phyloP scores from a whole-genome alignment of 2,329 filamentous ascomycete species.

The Penicillium sumatraense region DNA sequence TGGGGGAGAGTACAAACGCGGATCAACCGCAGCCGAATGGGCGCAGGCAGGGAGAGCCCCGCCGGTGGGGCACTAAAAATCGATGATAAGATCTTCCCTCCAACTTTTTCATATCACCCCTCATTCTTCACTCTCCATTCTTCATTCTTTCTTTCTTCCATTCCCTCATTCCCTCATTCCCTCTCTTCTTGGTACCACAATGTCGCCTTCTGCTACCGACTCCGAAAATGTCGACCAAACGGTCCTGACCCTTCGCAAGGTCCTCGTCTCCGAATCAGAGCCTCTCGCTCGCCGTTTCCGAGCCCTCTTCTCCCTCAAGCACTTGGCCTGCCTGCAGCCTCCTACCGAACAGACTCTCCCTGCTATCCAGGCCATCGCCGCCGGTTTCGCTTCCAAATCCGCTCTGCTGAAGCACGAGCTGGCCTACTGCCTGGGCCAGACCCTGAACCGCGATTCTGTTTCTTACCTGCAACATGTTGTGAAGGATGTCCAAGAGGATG shows the following conservation, averaged over 20 bases:
- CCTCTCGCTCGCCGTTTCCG: conserved; percentile 90
- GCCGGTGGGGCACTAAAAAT: conserved; percentile 36
- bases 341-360: conserved; percentile 63
- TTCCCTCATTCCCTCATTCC: neutral
- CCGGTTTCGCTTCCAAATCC: conserved; percentile 81
- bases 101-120: conserved; percentile 12
- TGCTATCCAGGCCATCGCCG: conserved; percentile 80
- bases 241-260: conserved; percentile 62
- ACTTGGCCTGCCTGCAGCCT: conserved; percentile 73
- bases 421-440: conserved; percentile 95
- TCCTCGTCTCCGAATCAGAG: conserved; percentile 77
- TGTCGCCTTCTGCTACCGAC: conserved; percentile 40
- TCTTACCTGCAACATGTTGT: conserved; percentile 74
- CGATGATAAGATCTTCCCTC: conserved; percentile 39
- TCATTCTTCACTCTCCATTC: conserved; percentile 1
- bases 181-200: conserved; percentile 16
- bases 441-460: conserved; percentile 74
- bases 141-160: neutral
- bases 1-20: too few species aligned
- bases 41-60: conserved; percentile 32
- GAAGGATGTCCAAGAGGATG: conserved; percentile 78
- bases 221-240: conserved; percentile 37
- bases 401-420: conserved; percentile 95
- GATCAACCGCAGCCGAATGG: conserved; percentile 23
- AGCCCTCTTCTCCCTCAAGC: conserved; percentile 96